Base-by-base conservation (phyloP, 2,329 filamentous ascomycete species). In the Xylaria sp. region DNA sequence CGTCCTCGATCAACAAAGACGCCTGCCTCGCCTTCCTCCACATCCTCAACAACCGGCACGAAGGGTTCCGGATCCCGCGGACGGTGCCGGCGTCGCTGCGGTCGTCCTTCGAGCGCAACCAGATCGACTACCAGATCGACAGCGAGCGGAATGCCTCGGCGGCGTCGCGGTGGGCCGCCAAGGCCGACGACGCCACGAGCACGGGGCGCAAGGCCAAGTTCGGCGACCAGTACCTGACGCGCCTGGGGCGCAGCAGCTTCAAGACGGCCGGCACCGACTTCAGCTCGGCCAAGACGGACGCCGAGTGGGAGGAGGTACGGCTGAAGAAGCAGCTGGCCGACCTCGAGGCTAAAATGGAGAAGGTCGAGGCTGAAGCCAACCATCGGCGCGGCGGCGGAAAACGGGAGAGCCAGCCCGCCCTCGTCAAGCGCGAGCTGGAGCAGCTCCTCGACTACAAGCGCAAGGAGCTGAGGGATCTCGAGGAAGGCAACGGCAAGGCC, bases 121-220 rank as follows among this genome's bases (percentile, higher is more conserved):
- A 97, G 80, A 98, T 99, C 79, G 94, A 98, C 82, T 99, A 98
- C 83, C 93, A 97, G 78, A 80, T 98, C 69, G 94, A 97, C 80
- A 91, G 92, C 76, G 88, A 92, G 71, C 85, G 86, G 66, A 85
- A 86, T 41, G 82, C 85, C n/a, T 83, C 84, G 1, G 89, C 89
- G 2, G 85, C 89, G 48, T 92, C 92, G 70, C 90, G 91, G 76
- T 97, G 94, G 92, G 94, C 92, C 2, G 88, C 89, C 70, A 89
- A 91, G 71, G 89, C 91, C 57, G 92, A 94, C 78, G 93, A 97
- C 61, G 88, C 88, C 73, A 98, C 95, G 0, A 83, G 88, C 43
- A 96, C 94, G 0, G 94, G 95, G 67, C 92, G 93, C 78, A 99
- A 99, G 83, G 92, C 94, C 75, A 98, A 97, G 83, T 99, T 99